These are phyloP conservation scores for Exserohilum rostratum DNA, from an alignment of 2,329 filamentous ascomycete genomes.

Conservation along the genomic window DNA sequence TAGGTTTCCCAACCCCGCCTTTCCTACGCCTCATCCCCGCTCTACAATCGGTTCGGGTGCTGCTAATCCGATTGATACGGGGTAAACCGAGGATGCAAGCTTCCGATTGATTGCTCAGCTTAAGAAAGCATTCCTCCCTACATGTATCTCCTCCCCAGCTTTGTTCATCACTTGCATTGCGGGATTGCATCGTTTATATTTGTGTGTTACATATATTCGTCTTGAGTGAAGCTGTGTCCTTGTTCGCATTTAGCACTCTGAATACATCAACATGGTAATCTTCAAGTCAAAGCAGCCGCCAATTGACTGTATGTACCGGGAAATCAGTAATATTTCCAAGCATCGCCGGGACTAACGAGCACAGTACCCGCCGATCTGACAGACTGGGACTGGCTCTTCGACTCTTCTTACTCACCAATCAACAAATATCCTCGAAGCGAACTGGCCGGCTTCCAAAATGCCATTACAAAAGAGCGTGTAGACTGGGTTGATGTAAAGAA, in stretches of 20 bases:
- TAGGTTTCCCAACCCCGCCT: conserved; percentile 28
- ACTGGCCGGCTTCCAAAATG: conserved; percentile 64
- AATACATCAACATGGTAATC: conserved; percentile 41
- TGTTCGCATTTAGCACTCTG: not conserved
- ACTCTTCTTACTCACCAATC: conserved; percentile 60
- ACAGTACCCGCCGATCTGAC: conserved; percentile 61
- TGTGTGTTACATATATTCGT: no score
- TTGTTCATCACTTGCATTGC: not conserved
- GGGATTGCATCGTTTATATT: not conserved
- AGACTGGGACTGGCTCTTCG: conserved; percentile 68
- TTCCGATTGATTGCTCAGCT: conserved; percentile 1
- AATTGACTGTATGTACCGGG: conserved; percentile 48
- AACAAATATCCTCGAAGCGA: conserved; percentile 46
- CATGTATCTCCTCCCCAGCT: not conserved
- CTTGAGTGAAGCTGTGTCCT: not conserved
- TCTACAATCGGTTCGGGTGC: conserved; percentile 36
- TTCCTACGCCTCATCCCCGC: conserved; percentile 31
- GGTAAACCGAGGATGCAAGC: conserved; percentile 23
- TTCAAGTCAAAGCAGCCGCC: conserved; percentile 53
- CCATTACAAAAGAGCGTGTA: conserved; percentile 63
- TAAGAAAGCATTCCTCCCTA: not conserved
- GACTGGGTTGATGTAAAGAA: conserved; percentile 64
- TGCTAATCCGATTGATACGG: conserved; percentile 30
- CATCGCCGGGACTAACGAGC: conserved; percentile 4
- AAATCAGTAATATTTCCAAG: not conserved